Percentiles rank a stretch among this genome's conserved stretches.
Evolutionary conservation across 2,329 filamentous ascomycete species (phyloP).

Genomic region (Cordyceps pruinosa): DNA sequence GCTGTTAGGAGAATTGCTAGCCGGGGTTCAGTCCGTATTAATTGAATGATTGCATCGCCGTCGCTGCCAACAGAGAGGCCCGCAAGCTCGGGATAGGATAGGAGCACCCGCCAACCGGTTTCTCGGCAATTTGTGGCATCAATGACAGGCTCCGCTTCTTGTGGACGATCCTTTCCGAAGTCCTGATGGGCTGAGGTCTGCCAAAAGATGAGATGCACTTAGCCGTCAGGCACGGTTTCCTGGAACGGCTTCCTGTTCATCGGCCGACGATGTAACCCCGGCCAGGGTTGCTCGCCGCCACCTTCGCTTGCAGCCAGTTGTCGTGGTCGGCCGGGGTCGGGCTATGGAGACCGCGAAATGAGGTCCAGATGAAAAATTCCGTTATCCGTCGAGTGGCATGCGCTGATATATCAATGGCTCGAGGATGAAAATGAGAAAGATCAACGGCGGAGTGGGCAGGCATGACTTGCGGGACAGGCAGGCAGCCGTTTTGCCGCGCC

Average conservation of each 20-base stretch:
- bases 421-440: not conserved
- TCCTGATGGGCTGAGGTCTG: not conserved
- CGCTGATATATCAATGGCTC: not conserved
- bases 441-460: not conserved
- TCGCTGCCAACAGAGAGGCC: not conserved
- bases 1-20: not conserved
- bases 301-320: not conserved
- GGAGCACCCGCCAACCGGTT: too few relatives aligned
- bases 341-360: not conserved
- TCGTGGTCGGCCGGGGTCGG: not conserved
- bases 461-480: not conserved
- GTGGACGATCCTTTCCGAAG: conserved; percentile 1
- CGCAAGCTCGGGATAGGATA: too few relatives aligned
- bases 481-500: conserved; percentile 2
- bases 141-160: not conserved
- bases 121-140: not conserved
- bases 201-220: conserved; percentile 2
- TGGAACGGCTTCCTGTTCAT: not conserved
- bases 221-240: not conserved
- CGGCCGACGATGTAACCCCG: not conserved
- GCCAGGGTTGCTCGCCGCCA: not conserved
- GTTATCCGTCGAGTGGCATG: not conserved
- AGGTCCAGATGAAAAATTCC: not conserved
- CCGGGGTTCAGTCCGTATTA: not conserved
- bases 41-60: not conserved